Evolutionary conservation across 2,329 filamentous ascomycete genomes (phyloP), one percentile per base, ranked within the genome.

Genomic region (Ceratocystis lukuohia): DNA sequence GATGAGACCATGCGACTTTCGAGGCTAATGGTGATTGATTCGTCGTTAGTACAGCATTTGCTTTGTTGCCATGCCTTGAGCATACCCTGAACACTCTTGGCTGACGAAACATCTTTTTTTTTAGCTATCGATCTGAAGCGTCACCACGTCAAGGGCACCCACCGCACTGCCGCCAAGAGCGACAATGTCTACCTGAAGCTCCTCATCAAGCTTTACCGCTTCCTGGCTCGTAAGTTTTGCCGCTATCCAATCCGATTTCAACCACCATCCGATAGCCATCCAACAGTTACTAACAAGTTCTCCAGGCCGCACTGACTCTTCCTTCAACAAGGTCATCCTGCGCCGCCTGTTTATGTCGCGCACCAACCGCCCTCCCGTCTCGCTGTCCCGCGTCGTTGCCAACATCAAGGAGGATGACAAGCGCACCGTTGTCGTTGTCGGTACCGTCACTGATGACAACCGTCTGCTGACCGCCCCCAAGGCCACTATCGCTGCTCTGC

Each of bases 251-350:
- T 20, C 6, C n/a, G 2, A 25, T 10, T 20, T 45, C 25, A 25
- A 28, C 53, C 1, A 67, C 7, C 33, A 25, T 22, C 15, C 37
- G 45, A 53, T 2, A 37, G 37, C 20, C n/a, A 37, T 50, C 20
- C 64, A 22, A 66, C 37, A 57, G 25, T 56, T 33, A 41, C 61
- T 63, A 68, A 66, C 50, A 59, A 48, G 15, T 28, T 33, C 17
- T 41, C 65, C 74, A 95, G 90, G 91, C 81, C 92, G 94, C 77
- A 99, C 94, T 77, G 94, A 97, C 79, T 85, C 91, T 72, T 85
- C 85, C 82, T 99, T 99, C 89, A 99, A 99, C 89, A 95, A 96
- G 85, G 89, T 94, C 75, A 86, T 99, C 77, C 89, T 99, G 75
- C 91, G 93, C 79, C 90, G 94, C 76, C 88, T 99, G 70, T 96